Base-by-base conservation (phyloP, 805 yeast genomes). In the Starmerella stellata region DNA sequence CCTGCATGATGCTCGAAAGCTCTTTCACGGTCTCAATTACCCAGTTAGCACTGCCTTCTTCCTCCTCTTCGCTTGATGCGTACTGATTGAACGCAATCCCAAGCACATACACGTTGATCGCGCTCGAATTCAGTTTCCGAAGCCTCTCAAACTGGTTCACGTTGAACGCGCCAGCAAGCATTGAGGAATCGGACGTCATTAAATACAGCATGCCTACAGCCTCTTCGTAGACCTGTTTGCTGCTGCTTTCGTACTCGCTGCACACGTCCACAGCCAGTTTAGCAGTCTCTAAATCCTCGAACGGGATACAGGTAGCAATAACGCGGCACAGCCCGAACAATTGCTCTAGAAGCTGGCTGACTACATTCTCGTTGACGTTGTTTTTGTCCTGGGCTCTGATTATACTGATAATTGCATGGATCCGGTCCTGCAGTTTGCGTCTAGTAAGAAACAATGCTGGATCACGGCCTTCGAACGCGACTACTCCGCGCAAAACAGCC, bases 391-490 rank as follows among this genome's bases (percentile, higher is more conserved):
- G n/a, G n/a, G n/a, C n/a, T n/a, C n/a, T n/a, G n/a, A n/a, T n/a
- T n/a, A n/a, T n/a, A n/a, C n/a, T n/a, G n/a, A n/a, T n/a, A n/a
- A n/a, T n/a, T n/a, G n/a, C n/a, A n/a, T n/a, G n/a, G n/a, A n/a
- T n/a, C n/a, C n/a, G n/a, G 14, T 29, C 19, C 14, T 9, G 8
- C 16, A 29, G 32, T 13, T 78, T 73, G 15, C 73, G 72, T 53
- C 95, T 70, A 79, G 92, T 78, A 38, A 79, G 55, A 54, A 70
- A 72, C 17, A 71, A 69, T 21, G 82, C 72, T 28, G 81, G 68
- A 45, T 81, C 93, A 49, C 80, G 75, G 17, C 95, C 95, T 58
- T 83, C 93, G 52, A 81, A 93, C 38, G 81, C 64, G 2, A 78
- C 75, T 40, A 87, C 53, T 52, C 78, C 82, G 54, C 94, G 69